Base-by-base conservation (phyloP, 352 stramenopile species). In the Globisporangium yorkense region DNA sequence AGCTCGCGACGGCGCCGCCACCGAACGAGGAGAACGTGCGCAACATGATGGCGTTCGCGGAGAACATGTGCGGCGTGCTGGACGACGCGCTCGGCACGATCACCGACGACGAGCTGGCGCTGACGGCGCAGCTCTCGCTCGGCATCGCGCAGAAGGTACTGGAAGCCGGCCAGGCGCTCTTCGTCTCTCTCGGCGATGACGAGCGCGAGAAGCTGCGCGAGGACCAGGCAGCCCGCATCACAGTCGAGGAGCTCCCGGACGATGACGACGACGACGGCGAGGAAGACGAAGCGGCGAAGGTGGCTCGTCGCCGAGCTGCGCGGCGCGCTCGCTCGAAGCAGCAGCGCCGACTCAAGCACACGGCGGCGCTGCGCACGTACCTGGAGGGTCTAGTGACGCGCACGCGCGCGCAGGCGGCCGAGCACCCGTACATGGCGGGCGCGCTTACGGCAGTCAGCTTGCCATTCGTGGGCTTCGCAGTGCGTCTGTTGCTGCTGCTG, bases 381-480 rank as follows among this genome's bases (percentile, higher is more conserved):
- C 46, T 90, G n/a, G 57, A 71, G 24, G 54, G 73, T n/a, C 21
- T 88, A 35, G 68, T 75, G 35, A 66, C 58, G 46, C 62, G 63
- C 49, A 79, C 74, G 5, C 68, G 76, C 10, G 47, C 76, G 29
- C 59, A 67, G 46, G 82, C 71, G 12, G 58, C 55, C 0, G 76
- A 87, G 13, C 80, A 91, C 44, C 80, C 84, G 39, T 86, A 81
- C 41, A 35, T 83, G 13, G 76, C 80, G 29, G 84, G 80, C 44
- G 71, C 76, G n/a, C 63, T 90, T 27, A 74, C 77, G 51, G 70
- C 75, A 16, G 69, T 70, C 1, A 72, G 77, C n/a, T 54, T 93
- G 47, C 84, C 84, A 5, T 91, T 93, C 59, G 78, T 93, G 43
- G 84, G 84, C 2, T 66, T 93, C n/a, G 77, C 70, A 66, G 84